These are phyloP conservation scores for Penicillium silybi DNA, from an alignment of 495 filamentous ascomycete genomes.

Conservation along the genomic window DNA sequence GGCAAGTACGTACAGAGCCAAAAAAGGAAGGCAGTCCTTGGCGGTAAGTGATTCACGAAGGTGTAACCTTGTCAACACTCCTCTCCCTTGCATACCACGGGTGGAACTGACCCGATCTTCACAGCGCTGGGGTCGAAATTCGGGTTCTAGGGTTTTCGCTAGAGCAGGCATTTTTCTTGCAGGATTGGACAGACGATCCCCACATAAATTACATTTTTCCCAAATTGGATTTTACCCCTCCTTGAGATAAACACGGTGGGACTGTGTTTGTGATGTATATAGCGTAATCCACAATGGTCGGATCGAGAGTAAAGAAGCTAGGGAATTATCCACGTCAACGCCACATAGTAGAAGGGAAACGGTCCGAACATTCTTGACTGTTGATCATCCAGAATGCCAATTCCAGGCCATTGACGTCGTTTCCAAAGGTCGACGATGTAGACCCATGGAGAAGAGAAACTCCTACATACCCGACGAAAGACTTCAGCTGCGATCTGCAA, in stretches of 20 bases:
- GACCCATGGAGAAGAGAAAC: background rate
- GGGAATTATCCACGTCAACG: background rate
- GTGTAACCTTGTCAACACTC: background rate
- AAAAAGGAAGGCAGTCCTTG: constrained; percentile 77
- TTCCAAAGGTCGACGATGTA: background rate
- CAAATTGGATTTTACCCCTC: background rate
- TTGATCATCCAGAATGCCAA: background rate
- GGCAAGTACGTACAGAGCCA: constrained; percentile 79
- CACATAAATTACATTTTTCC: background rate
- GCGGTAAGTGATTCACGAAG: constrained; percentile 40
- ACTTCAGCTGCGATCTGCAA: background rate
- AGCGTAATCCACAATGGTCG: background rate
- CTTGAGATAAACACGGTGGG: background rate
- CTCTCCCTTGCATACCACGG: constrained; percentile 22
- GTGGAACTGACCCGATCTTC: constrained; percentile 20
- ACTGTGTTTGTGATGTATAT: background rate
- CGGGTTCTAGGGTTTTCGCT: constrained; percentile 24
- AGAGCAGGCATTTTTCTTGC: background rate
- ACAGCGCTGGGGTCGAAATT: constrained; percentile 44
- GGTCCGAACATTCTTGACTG: background rate
- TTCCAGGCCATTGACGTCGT: background rate
- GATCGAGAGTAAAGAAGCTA: background rate
- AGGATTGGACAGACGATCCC: background rate
- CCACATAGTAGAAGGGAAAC: background rate
- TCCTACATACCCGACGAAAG: background rate